Base-by-base conservation (phyloP, 2,329 filamentous ascomycete species). In the Pseudogymnoascus sp. region DNA sequence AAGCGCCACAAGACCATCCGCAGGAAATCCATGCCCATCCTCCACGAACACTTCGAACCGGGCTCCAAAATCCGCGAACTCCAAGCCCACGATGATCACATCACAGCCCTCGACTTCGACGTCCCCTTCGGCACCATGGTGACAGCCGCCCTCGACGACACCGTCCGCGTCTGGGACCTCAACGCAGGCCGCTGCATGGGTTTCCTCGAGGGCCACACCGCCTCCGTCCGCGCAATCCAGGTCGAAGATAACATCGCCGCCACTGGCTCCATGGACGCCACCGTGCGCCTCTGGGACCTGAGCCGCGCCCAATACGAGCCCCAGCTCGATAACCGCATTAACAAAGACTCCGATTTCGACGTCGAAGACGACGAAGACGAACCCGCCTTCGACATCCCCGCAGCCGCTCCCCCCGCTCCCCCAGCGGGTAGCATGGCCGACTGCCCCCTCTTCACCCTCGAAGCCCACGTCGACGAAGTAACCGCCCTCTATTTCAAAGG, bases 71-170 rank as follows among this genome's bases (percentile, higher is more conserved):
- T 99, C 71, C 89, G 89, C 69, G 91, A 97, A 74, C 83, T 97
- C 63, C 88, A 90, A 69, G 92, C 93, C 1, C 95, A 99, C 75
- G 87, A 86, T 61, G 95, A 99, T 73, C 84, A 84, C 64, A 89
- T 99, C 66, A 96, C 93, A 0, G 89, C 93, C 6, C 75, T 99
- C 66, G 95, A 97, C 76, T 99, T 99, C 75, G 95, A 99, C 74
- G 89, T 89, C n/a, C 95, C 95, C 0, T 97, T 97, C 75, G 95
- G 95, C 14, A 96, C 91, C 18, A 86, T 97, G 84, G 91, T 97
- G 5, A 93, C 92, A 6, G 89, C 95, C 8, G 90, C 93, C 8
- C 79, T 97, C 71, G 95, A 99, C 73, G 95, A 99, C 74, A 93
- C 91, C 0, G 89, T 99, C 46, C 85, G 90, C 66, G 95, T 99